Conservation (phyloP, 305 asterid genomes). For the Rubia peregrina region DNA sequence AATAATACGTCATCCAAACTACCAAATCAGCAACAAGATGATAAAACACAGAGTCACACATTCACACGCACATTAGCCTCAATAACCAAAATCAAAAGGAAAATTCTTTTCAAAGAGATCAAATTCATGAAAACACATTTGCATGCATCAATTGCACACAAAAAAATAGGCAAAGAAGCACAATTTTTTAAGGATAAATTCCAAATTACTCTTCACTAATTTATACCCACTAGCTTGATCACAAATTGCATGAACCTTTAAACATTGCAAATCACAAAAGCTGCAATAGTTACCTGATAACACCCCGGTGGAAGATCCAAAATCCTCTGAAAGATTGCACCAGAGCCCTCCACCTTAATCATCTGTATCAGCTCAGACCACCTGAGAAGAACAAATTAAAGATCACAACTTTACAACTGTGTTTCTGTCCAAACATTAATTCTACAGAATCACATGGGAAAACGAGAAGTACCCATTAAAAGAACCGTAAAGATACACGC, state of each 20-base stretch:
- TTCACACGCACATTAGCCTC: neutral
- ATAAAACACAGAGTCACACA: neutral
- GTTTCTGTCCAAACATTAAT: neutral
- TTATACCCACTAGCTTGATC: neutral
- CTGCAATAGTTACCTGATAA: slow-evolving; percentile 44
- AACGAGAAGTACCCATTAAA: slow-evolving; percentile 44
- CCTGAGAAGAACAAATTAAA: slow-evolving; percentile 20
- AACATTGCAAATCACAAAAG: neutral
- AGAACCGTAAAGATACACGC: slow-evolving; percentile 50
- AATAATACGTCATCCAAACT: neutral
- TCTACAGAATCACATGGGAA: neutral
- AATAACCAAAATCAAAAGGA: neutral
- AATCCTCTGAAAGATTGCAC: slow-evolving; percentile 36
- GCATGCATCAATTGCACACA: slow-evolving; percentile 6
- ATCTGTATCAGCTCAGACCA: slow-evolving; percentile 50
- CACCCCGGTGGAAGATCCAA: slow-evolving; percentile 60
- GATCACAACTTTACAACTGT: neutral
- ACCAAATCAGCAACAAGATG: neutral
- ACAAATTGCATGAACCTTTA: neutral
- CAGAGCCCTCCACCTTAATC: slow-evolving; percentile 45
- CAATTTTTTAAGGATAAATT: neutral
- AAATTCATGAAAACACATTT: neutral
- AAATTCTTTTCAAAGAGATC: neutral
- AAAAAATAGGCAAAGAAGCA: neutral
- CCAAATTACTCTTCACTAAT: neutral